A percentile compares a stretch with the other conserved stretches of the same genome.
These are phyloP conservation scores for Capsicum pubescens DNA, from an alignment of 257 asterid species.

Conservation along the genomic window DNA sequence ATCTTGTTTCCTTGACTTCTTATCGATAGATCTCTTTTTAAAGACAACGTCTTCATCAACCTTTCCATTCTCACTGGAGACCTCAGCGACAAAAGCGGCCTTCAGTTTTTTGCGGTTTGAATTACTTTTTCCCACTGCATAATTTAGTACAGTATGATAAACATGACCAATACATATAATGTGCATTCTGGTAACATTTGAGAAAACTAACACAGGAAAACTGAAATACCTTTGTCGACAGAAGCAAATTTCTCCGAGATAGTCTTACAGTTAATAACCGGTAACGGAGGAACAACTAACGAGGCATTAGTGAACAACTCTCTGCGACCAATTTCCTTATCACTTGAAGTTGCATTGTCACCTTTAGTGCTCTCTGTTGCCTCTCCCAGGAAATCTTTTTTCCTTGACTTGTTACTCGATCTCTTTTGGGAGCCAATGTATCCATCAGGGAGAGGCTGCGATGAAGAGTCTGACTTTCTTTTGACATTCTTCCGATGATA, in stretches of 20 bases:
- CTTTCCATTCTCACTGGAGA: conserved; percentile 41
- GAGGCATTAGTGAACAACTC: conserved; percentile 39
- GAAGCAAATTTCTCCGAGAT: conserved; percentile 43
- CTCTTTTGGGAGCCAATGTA: conserved; percentile 43
- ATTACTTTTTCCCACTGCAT: conserved; percentile 46
- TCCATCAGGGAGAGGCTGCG: conserved; percentile 45
- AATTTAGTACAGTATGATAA: conserved; percentile 29
- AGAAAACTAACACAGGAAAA: conserved; percentile 31
- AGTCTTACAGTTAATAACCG: conserved; percentile 38
- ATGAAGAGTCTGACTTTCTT: conserved; percentile 50
- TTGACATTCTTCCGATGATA: conserved; percentile 62
- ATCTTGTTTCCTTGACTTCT: conserved; percentile 55
- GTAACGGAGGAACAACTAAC: conserved; percentile 34
- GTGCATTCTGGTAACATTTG: conserved; percentile 25
- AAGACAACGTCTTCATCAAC: conserved; percentile 24
- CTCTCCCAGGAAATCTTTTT: conserved; percentile 40
- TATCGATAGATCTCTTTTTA: conserved; percentile 40
- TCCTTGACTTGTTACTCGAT: conserved; percentile 55
- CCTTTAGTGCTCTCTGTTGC: conserved; percentile 39
- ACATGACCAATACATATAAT: neutral
- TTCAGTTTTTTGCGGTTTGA: conserved; percentile 39
- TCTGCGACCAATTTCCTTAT: conserved; percentile 31
- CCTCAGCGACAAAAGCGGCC: conserved; percentile 38
- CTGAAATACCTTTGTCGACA: conserved; percentile 56
- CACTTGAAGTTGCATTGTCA: conserved; percentile 31